phyloP scores from a whole-genome alignment of 2,329 filamentous ascomycete genomes.

The Escovopsis weberi region DNA sequence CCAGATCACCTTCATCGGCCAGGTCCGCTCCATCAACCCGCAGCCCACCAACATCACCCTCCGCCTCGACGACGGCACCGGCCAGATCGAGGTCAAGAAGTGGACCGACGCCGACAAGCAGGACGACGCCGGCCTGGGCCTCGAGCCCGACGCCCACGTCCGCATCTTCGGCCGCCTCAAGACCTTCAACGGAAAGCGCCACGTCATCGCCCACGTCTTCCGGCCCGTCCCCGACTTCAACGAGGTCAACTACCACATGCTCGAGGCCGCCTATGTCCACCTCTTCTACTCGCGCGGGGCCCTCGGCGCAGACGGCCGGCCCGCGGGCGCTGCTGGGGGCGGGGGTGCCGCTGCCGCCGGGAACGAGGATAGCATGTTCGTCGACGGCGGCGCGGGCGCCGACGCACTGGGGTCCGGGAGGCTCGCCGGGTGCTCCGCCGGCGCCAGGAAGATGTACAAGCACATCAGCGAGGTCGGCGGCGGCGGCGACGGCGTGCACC shows the following conservation, averaged over 20 bases:
- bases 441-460: constrained; percentile 57
- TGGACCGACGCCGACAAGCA: constrained; percentile 57
- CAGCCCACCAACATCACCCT: constrained; percentile 87
- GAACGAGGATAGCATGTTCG: constrained; percentile 39
- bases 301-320: constrained; percentile 26
- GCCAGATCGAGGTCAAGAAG: constrained; percentile 78
- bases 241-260: constrained; percentile 82
- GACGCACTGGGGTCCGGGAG: constrained; percentile 24
- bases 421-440: constrained; percentile 33
- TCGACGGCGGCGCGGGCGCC: constrained; percentile 31
- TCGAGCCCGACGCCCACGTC: constrained; percentile 64
- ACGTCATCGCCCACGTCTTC: constrained; percentile 68
- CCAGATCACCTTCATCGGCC: constrained; percentile 69
- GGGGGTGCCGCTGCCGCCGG: constrained; percentile 20
- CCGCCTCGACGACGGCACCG: constrained; percentile 89
- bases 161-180: constrained; percentile 77
- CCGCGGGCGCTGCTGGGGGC: constrained; percentile 26
- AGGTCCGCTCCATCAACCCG: constrained; percentile 74
- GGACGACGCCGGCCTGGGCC: constrained; percentile 33
- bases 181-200: constrained; percentile 68
- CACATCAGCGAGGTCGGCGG: constrained; percentile 45
- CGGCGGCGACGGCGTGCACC: constrained; percentile 70
- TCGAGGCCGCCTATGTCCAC: constrained; percentile 83
- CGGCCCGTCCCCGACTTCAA: constrained; percentile 73
- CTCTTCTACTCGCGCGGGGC: constrained; percentile 66